Percentiles rank a stretch among this genome's conserved stretches.
phyloP scores from a whole-genome alignment of 192 early-diverging fungal genomes.

The Coemansia nantahalensis region DNA sequence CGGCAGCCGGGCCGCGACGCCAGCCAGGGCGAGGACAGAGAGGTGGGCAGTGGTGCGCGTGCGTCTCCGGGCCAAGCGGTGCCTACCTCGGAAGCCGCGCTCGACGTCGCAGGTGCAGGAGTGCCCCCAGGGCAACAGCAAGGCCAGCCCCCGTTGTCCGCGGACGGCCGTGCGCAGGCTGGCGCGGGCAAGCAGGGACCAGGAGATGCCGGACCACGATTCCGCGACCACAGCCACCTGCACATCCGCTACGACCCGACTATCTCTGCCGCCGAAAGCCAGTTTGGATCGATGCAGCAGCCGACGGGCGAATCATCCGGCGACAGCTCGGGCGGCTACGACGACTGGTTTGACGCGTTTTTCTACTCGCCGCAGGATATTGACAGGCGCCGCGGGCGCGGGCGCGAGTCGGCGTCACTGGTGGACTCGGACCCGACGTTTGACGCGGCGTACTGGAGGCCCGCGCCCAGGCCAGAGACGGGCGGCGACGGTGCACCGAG shows the following conservation, averaged over 20 bases:
- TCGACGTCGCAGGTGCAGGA: too few relatives aligned
- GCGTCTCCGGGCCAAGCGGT: neutral
- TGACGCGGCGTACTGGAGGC: slow-evolving; percentile 19
- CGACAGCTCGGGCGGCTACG: slow-evolving; percentile 7
- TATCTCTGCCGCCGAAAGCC: slow-evolving; percentile 10
- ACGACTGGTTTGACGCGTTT: slow-evolving; percentile 47
- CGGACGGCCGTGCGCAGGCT: too few relatives aligned
- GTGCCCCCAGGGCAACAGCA: too few relatives aligned
- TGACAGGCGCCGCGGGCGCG: slow-evolving; percentile 1
- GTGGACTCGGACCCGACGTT: slow-evolving; percentile 34
- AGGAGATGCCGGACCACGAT: too few relatives aligned
- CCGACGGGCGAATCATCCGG: too few relatives aligned
- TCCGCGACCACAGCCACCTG: slow-evolving; percentile 45
- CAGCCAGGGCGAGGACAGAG: neutral
- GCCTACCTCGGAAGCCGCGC: neutral
- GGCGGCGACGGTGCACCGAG: too few relatives aligned
- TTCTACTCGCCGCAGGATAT: slow-evolving; percentile 22
- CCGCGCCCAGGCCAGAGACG: too few relatives aligned
- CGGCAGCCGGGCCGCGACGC: neutral
- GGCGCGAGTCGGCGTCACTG: slow-evolving; percentile 18
- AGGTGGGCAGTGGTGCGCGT: neutral
- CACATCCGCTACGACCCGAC: slow-evolving; percentile 43
- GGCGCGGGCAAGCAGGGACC: too few relatives aligned
- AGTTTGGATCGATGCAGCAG: slow-evolving; percentile 9
- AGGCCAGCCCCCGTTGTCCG: too few relatives aligned